phyloP scores from a whole-genome alignment of 352 stramenopile genomes.

The Globisporangium spinosum region DNA sequence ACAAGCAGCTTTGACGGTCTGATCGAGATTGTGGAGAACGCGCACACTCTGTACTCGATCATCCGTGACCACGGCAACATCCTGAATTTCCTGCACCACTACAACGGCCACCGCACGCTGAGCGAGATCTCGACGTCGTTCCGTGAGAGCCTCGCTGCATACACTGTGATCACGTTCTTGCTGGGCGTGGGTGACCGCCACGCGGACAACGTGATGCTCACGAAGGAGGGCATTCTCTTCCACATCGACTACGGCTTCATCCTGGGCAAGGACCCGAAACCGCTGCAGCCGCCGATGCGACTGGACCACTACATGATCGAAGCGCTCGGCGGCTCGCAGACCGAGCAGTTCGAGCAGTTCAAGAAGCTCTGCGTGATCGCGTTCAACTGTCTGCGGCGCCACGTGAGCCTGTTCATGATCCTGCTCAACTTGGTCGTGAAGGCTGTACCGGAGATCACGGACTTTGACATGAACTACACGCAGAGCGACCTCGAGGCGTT shows the following conservation, averaged over 20 bases:
- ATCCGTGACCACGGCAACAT: slow-evolving; percentile 80
- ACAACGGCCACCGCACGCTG: slow-evolving; percentile 83
- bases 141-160: slow-evolving; percentile 93
- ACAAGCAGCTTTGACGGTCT: slow-evolving; percentile 82
- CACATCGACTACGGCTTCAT: slow-evolving; percentile 99
- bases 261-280: slow-evolving; percentile 97
- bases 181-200: slow-evolving; percentile 98
- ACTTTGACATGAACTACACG: slow-evolving; percentile 85
- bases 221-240: slow-evolving; percentile 95
- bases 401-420: slow-evolving; percentile 87
- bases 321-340: slow-evolving; percentile 74
- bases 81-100: slow-evolving; percentile 82
- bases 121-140: slow-evolving; percentile 84
- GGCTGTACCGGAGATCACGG: slow-evolving; percentile 78
- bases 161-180: slow-evolving; percentile 99
- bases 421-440: slow-evolving; percentile 84
- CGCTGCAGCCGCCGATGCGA: slow-evolving; percentile 95
- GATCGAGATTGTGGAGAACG: slow-evolving; percentile 87
- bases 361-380: slow-evolving; percentile 85
- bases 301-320: slow-evolving; percentile 93
- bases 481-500: slow-evolving; percentile 82
- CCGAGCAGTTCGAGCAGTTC: slow-evolving; percentile 79
- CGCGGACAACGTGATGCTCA: slow-evolving; percentile 99
- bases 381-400: slow-evolving; percentile 82
- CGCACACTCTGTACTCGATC: slow-evolving; percentile 82